Evolutionary conservation across 2,329 filamentous ascomycete genomes (phyloP).

Genomic region (Rhytidhysteron rufulum): DNA sequence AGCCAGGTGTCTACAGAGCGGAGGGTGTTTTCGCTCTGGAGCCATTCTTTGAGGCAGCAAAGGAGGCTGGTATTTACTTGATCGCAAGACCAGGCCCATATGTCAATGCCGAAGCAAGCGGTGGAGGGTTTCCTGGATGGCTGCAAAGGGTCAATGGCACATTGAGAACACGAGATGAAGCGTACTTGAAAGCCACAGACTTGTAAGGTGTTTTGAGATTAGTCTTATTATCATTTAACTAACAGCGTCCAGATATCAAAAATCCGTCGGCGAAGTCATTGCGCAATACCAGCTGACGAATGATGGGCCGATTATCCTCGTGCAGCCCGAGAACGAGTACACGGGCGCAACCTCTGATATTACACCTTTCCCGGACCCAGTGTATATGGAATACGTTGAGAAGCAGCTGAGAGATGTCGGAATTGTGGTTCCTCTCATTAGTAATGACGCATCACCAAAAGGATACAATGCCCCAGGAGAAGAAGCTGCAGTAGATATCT

Average conservation of each 20-base stretch:
- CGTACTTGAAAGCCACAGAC: conserved; percentile 64
- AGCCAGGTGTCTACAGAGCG: conserved; percentile 64
- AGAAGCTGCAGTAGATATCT: conserved; percentile 57
- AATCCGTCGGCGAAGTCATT: conserved; percentile 61
- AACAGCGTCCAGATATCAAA: conserved; percentile 50
- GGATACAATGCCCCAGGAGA: conserved; percentile 64
- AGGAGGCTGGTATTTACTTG: conserved; percentile 70
- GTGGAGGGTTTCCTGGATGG: conserved; percentile 80
- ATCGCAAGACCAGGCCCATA: conserved; percentile 68
- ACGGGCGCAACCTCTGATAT: conserved; percentile 47
- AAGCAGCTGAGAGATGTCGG: conserved; percentile 65
- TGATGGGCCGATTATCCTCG: conserved; percentile 72
- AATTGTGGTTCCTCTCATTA: conserved; percentile 70
- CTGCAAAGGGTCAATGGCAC: conserved; percentile 63
- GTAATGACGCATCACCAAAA: conserved; percentile 62
- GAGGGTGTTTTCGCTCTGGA: conserved; percentile 70
- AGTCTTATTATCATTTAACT: not conserved
- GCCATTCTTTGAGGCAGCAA: conserved; percentile 73
- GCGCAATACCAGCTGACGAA: conserved; percentile 77
- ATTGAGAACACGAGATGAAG: conserved; percentile 59
- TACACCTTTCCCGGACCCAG: conserved; percentile 58
- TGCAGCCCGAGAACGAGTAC: conserved; percentile 83
- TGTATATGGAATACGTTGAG: conserved; percentile 68
- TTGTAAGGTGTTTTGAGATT: conserved; percentile 44
- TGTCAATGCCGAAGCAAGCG: conserved; percentile 73